Percentiles rank a stretch among this genome's conserved stretches.
These are phyloP conservation scores for Puccinia triticina DNA, from an alignment of 1,284 basidiomycete species.

Conservation along the genomic window DNA sequence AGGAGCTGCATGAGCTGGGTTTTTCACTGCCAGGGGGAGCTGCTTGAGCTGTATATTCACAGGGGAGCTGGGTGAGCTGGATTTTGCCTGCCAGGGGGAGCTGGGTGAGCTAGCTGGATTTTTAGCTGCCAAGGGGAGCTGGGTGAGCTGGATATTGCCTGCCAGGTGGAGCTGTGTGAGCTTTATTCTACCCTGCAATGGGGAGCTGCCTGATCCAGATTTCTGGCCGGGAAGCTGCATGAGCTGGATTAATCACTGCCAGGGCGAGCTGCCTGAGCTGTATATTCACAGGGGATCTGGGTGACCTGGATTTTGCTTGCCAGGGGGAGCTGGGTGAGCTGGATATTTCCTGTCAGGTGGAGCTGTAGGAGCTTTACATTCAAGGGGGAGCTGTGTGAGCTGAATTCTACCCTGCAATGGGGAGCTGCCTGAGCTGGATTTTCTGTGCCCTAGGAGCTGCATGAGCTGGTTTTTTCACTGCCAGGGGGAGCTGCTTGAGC, in stretches of 20 bases:
- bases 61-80: background rate
- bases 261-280: background rate
- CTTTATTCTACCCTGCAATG: background rate
- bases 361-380: background rate
- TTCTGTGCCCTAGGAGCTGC: too few relatives aligned
- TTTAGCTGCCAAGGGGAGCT: background rate
- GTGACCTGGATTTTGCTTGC: background rate
- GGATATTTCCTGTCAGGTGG: background rate
- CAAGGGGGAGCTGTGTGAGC: background rate
- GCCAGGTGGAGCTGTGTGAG: background rate
- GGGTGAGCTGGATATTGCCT: background rate
- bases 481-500: too few relatives aligned
- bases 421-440: background rate
- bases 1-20: background rate
- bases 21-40: background rate
- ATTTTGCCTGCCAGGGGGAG: background rate
- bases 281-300: too few relatives aligned
- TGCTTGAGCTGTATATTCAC: background rate
- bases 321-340: background rate
- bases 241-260: conserved; percentile 5
- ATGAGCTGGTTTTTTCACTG: too few relatives aligned
- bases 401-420: background rate
- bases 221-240: background rate
- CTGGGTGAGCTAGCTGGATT: conserved; percentile 8
- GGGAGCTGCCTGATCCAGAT: background rate